Evolutionary conservation across 495 filamentous ascomycete genomes (phyloP), one percentile per base, ranked within the genome.

Genomic region (Platismatia glauca): DNA sequence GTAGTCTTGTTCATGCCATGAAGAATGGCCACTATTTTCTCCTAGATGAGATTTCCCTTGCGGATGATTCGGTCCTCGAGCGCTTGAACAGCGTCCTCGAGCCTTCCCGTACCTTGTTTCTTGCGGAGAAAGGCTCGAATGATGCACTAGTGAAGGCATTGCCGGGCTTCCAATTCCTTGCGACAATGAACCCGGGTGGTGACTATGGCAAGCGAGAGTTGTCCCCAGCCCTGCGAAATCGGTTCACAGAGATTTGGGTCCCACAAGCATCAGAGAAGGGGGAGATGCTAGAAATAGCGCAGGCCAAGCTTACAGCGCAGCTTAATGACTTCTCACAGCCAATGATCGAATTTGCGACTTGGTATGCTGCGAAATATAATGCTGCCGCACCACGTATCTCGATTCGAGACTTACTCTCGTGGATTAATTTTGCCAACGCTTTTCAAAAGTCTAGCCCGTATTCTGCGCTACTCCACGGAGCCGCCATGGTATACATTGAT

Each of bases 211-310:
- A 99, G 71, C 87, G 88, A 66, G 95, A 99, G 72, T 84, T 99
- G 53, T 97, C 95, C 4, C 92, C 93, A 7, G 95, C 95, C 31
- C 78, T 99, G 59, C 83, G 95, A 31, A 97, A 99, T 71, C 87
- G 95, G 46, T 97, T 99, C 76, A 99, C 95, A 0, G 95, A 99
- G 71, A 95, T 99, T 27, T 99, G 95, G 95, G 95, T 96, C 0
- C 91, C 94, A 5, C 79, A 91, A 4, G 76, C 79, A 52, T 88
- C 89, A 0, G 89, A 94, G 48, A 79, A 81, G 41, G 86, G 91
- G 34, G 95, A 99, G 70, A 85, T 97, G 33, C 74, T 91, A 38
- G 88, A 94, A 52, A 97, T 99, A 59, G 85, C 96, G 12, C 76
- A 80, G 37, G 84, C 84, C 38, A 96, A 94, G 71, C 76, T 97